A percentile compares a stretch with the other conserved stretches of the same genome.
These are phyloP conservation scores for Perkinsus marinus DNA, from an alignment of 169 alveolate genomes.

Conservation along the genomic window DNA sequence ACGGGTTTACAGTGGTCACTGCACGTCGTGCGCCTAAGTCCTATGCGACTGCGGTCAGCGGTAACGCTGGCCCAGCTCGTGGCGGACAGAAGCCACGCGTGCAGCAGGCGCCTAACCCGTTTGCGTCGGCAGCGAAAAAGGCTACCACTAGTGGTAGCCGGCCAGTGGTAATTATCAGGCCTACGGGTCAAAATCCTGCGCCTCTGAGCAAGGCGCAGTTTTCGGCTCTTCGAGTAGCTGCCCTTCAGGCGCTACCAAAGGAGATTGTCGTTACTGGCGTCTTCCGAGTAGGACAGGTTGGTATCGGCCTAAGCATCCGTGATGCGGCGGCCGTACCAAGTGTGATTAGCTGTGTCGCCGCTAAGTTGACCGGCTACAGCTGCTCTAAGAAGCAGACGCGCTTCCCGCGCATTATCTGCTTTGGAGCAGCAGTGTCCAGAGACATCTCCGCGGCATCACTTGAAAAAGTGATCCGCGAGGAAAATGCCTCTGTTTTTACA, in stretches of 20 bases:
- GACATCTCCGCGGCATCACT: neutral
- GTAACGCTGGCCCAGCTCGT: neutral
- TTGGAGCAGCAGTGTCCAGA: neutral
- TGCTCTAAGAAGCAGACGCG: neutral
- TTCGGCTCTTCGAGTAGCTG: neutral
- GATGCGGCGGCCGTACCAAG: neutral
- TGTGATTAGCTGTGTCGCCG: neutral
- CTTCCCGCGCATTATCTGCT: neutral
- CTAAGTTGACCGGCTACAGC: neutral
- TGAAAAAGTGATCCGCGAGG: neutral
- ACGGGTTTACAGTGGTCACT: neutral
- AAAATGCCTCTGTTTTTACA: neutral
- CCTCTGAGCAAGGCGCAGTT: neutral
- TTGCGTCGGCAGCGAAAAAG: neutral
- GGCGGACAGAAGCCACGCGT: neutral
- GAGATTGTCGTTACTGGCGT: neutral
- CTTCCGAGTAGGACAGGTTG: neutral
- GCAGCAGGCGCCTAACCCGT: neutral
- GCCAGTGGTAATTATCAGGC: too few species aligned
- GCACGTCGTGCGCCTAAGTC: neutral
- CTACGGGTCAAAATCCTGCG: too few species aligned
- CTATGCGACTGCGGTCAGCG: neutral
- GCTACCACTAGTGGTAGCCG: too few species aligned
- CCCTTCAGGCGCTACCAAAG: neutral
- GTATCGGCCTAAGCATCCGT: neutral